phyloP scores from a whole-genome alignment of 2,329 filamentous ascomycete genomes.

The Aspergillus sp. region DNA sequence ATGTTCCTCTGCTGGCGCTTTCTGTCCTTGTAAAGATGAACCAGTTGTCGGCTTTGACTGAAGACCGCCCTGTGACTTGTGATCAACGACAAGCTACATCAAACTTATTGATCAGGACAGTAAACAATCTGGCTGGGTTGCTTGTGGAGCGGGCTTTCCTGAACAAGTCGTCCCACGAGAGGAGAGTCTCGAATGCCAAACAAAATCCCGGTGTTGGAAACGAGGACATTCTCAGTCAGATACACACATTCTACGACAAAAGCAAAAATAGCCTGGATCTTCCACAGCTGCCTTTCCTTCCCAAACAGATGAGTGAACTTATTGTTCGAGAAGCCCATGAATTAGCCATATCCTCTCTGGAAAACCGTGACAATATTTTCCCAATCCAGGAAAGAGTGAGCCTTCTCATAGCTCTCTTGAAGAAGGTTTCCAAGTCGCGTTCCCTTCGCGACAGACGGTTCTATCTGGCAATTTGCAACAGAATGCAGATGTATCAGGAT shows the following conservation, averaged over 20 bases:
- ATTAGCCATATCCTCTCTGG: conserved; percentile 27
- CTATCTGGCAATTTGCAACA: conserved; percentile 27
- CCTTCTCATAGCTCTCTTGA: conserved; percentile 48
- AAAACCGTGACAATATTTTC: conserved; percentile 18
- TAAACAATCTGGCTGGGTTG: conserved; percentile 23
- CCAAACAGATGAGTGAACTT: conserved; percentile 52
- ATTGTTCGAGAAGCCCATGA: conserved; percentile 55
- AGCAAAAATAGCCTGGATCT: conserved; percentile 65
- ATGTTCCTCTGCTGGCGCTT: conserved; percentile 72
- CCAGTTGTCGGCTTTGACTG: conserved; percentile 18
- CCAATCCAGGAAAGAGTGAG: conserved; percentile 54
- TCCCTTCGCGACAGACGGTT: conserved; percentile 28
- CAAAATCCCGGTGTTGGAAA: conserved; percentile 11
- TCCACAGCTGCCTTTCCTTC: conserved; percentile 52
- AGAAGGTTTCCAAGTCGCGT: conserved; percentile 33
- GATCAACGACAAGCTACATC: conserved; percentile 16
- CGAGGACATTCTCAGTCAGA: conserved; percentile 51
- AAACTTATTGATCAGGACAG: conserved; percentile 21
- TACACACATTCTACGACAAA: conserved; percentile 61
- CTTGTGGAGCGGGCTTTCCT: conserved; percentile 45
- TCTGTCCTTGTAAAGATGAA: conserved; percentile 50
- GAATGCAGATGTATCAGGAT: conserved; percentile 15
- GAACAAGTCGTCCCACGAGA: conserved; percentile 40
- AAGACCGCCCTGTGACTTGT: conserved; percentile 6
- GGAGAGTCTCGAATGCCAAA: conserved; percentile 7